These are phyloP conservation scores for Pseudoturritis turrita DNA, from an alignment of 345 rosid species.

Conservation along the genomic window DNA sequence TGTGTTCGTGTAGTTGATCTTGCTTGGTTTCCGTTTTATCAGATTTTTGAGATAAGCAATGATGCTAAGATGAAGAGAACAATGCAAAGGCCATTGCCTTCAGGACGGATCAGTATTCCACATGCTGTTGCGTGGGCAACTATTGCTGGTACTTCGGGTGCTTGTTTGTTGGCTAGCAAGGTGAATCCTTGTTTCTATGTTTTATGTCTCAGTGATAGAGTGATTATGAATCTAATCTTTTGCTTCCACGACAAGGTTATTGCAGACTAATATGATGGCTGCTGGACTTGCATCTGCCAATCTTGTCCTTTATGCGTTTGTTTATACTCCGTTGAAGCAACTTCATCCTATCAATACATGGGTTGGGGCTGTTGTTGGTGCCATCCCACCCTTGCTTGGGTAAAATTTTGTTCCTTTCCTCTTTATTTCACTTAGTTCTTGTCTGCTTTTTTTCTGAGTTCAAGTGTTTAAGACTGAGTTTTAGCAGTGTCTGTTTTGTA, in stretches of 20 bases:
- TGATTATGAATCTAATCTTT: slow-evolving; percentile 32
- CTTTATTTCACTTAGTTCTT: slow-evolving; percentile 11
- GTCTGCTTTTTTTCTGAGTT: background rate
- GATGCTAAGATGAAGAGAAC: slow-evolving; percentile 98
- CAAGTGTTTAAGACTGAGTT: background rate
- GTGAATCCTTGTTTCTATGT: slow-evolving; percentile 37
- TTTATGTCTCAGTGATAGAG: background rate
- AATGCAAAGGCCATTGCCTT: slow-evolving; percentile 76
- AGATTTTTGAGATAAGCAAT: slow-evolving; percentile 83
- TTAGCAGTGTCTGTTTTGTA: background rate
- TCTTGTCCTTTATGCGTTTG: slow-evolving; percentile 71
- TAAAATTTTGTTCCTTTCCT: slow-evolving; percentile 31
- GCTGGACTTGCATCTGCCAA: slow-evolving; percentile 84
- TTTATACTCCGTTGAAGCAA: slow-evolving; percentile 89
- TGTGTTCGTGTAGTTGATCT: background rate
- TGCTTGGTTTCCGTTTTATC: background rate
- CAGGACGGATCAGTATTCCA: slow-evolving; percentile 59
- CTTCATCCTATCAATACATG: slow-evolving; percentile 95
- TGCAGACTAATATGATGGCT: slow-evolving; percentile 93
- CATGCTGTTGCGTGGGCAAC: slow-evolving; percentile 87
- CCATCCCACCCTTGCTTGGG: slow-evolving; percentile 98
- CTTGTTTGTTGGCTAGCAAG: slow-evolving; percentile 73
- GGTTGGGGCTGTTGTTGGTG: slow-evolving; percentile 99
- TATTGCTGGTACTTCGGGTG: slow-evolving; percentile 68
- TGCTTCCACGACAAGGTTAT: slow-evolving; percentile 54